Conservation (phyloP, 1,284 basidiomycete species). For the Marasmius oreades region DNA sequence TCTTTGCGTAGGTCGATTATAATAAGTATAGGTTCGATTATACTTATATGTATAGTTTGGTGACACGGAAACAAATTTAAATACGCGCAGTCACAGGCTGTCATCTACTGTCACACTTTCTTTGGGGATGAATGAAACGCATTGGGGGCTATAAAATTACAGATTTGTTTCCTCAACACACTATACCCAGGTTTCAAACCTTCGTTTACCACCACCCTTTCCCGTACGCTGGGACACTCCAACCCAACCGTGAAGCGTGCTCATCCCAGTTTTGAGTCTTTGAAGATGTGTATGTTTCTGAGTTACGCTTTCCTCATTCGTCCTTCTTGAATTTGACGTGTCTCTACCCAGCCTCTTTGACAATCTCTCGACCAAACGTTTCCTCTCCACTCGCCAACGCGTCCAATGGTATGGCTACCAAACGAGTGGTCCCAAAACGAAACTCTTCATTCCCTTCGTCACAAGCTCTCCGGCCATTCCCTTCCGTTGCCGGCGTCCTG, state of each 20-base stretch:
- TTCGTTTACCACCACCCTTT: background rate
- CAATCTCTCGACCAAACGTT: conserved; percentile 42
- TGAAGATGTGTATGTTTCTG: conserved; percentile 27
- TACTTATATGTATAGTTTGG: too few species aligned
- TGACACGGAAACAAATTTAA: too few species aligned
- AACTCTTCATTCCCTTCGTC: conserved; percentile 59
- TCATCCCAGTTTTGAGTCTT: background rate
- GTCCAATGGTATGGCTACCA: conserved; percentile 21
- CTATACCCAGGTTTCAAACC: background rate
- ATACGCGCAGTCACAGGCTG: too few species aligned
- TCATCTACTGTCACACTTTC: background rate
- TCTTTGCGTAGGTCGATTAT: too few species aligned
- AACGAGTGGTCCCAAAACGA: conserved; percentile 30
- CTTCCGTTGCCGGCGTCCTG: conserved; percentile 48
- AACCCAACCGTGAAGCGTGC: background rate
- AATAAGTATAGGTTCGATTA: too few species aligned
- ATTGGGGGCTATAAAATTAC: background rate
- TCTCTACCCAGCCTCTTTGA: conserved; percentile 15
- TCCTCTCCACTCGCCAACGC: conserved; percentile 60
- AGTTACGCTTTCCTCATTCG: background rate
- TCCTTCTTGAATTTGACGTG: conserved; percentile 3
- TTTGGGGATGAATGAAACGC: background rate
- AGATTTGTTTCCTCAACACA: background rate
- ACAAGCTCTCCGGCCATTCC: conserved; percentile 71
- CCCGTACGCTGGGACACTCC: background rate